Evolutionary conservation across 1,284 basidiomycete species (phyloP).

Genomic region (Sporisorium scitamineum): DNA sequence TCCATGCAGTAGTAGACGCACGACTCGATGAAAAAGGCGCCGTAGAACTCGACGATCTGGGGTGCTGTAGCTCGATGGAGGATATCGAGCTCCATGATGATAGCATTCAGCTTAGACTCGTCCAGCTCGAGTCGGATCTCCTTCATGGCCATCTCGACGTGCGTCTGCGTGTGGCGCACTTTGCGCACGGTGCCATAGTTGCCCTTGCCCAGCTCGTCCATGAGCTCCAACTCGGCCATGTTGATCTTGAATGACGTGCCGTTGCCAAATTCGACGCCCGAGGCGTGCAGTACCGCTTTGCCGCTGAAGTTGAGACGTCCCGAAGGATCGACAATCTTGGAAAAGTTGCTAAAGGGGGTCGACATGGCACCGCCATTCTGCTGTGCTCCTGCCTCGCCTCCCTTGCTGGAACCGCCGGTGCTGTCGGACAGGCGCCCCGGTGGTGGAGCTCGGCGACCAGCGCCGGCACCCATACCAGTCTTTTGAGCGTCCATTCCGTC

Average conservation of each 20-base stretch:
- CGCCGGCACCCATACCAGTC: slow-evolving; percentile 72
- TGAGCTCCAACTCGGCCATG: slow-evolving; percentile 90
- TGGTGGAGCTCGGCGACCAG: slow-evolving; percentile 74
- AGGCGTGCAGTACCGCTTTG: slow-evolving; percentile 90
- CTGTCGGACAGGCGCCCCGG: slow-evolving; percentile 68
- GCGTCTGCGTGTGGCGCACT: slow-evolving; percentile 91
- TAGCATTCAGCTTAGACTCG: slow-evolving; percentile 90
- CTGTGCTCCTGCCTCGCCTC: slow-evolving; percentile 3
- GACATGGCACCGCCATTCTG: slow-evolving; percentile 71
- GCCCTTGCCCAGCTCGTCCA: slow-evolving; percentile 88
- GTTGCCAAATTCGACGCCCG: slow-evolving; percentile 93
- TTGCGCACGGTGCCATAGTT: slow-evolving; percentile 98
- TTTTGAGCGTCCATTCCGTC: slow-evolving; percentile 16
- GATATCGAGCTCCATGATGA: slow-evolving; percentile 98
- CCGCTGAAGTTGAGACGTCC: slow-evolving; percentile 92
- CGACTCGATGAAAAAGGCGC: slow-evolving; percentile 97
- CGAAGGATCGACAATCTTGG: slow-evolving; percentile 95
- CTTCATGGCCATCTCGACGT: slow-evolving; percentile 99
- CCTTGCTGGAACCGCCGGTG: slow-evolving; percentile 55
- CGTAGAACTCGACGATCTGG: slow-evolving; percentile 97
- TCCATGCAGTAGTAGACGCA: slow-evolving; percentile 99
- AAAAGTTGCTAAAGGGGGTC: slow-evolving; percentile 91
- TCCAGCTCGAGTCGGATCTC: slow-evolving; percentile 99
- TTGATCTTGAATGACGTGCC: slow-evolving; percentile 94
- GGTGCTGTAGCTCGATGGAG: slow-evolving; percentile 90